A percentile compares a stretch with the other conserved stretches of the same genome.
Evolutionary conservation across 2,329 filamentous ascomycete genomes (phyloP).

Genomic region (Diaporthe vexans): DNA sequence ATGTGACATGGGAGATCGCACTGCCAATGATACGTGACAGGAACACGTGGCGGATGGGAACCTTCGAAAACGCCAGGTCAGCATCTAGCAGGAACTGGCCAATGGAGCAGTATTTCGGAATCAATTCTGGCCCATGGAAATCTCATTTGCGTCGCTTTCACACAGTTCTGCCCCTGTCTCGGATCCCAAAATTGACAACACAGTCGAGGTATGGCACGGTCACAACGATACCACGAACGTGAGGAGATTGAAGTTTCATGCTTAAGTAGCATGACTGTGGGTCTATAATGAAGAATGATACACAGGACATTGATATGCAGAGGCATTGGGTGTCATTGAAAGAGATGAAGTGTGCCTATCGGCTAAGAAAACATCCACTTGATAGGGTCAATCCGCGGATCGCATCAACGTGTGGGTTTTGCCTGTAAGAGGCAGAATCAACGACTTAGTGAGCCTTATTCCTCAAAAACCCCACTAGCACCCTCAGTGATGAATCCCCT

Average conservation of each 20-base stretch:
- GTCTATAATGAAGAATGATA: too few relatives aligned
- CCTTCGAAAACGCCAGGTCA: not conserved
- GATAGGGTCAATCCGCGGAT: not conserved
- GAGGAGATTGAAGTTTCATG: not conserved
- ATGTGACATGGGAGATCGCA: not conserved
- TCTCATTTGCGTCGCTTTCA: not conserved
- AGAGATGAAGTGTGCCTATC: not conserved
- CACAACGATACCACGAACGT: not conserved
- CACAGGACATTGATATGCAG: not conserved
- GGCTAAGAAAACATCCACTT: too few relatives aligned
- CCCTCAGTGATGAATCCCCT: not conserved
- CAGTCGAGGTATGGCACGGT: too few relatives aligned
- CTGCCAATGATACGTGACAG: constrained; percentile 1
- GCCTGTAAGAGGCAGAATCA: not conserved
- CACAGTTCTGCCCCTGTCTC: too few relatives aligned
- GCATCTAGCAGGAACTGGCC: not conserved
- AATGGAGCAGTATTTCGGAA: not conserved
- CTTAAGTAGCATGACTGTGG: not conserved
- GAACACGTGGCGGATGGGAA: not conserved
- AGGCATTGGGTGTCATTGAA: not conserved
- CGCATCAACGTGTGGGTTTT: not conserved
- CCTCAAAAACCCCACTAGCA: not conserved
- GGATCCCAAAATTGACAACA: too few relatives aligned
- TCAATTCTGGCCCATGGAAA: not conserved
- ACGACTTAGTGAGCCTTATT: not conserved